Conservation (phyloP, 139 green algal species). For the Ulvella scutata region DNA sequence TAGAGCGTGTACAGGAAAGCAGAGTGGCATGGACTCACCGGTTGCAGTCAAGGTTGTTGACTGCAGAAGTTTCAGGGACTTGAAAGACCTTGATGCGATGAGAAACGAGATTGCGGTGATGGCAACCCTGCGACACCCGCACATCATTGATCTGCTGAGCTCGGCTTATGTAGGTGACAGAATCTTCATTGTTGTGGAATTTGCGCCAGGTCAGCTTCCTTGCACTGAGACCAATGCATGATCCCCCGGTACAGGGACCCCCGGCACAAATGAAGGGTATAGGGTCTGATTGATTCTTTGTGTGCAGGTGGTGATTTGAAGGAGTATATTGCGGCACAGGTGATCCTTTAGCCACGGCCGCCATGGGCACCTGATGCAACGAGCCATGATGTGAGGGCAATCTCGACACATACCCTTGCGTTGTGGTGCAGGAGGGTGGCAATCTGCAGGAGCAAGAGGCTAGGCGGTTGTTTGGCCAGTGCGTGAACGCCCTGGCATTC, state of each 20-base stretch:
- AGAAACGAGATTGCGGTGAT: background rate
- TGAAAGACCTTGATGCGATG: conserved; percentile 45
- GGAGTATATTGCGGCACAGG: conserved; percentile 12
- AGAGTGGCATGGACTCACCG: background rate
- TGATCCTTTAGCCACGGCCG: too few species aligned
- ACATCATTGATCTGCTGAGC: conserved; percentile 48
- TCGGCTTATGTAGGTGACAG: conserved; percentile 19
- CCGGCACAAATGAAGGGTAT: too few species aligned
- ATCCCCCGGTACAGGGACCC: too few species aligned
- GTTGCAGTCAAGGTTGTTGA: conserved; percentile 61
- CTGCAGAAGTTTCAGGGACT: conserved; percentile 39
- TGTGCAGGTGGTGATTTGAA: conserved; percentile 40
- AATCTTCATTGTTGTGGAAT: conserved; percentile 70
- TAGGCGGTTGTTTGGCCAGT: conserved; percentile 37
- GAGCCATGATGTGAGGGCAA: too few species aligned
- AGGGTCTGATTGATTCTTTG: too few species aligned
- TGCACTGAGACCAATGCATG: too few species aligned
- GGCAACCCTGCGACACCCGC: conserved; percentile 37
- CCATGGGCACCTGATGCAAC: too few species aligned
- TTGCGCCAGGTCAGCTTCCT: too few species aligned
- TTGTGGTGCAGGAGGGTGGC: conserved; percentile 9
- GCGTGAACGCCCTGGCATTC: conserved; percentile 50
- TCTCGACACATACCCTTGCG: background rate
- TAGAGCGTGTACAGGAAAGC: background rate
- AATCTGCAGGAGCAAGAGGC: conserved; percentile 36